Evolutionary conservation across 306 rosid species (phyloP), one percentile per base, ranked within the genome.

Genomic region (Macrotyloma uniflorum): DNA sequence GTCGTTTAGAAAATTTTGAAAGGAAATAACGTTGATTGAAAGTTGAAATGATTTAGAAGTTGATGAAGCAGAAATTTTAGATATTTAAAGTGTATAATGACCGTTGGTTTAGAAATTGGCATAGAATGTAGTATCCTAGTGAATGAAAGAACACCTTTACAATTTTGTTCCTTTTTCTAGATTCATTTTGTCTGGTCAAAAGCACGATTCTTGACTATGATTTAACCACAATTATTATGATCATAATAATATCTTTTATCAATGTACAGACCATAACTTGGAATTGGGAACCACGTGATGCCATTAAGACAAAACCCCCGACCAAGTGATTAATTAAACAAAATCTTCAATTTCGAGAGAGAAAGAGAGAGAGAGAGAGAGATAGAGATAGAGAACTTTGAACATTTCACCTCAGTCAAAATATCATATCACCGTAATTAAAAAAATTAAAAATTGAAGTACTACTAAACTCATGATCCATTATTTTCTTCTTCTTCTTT

Each of bases 211-310:
- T 54, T 74, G 81, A 79, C 83, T 23, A 72, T 72, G 54, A 78
- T 68, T 76, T 74, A 54, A 79, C 55, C 67, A 74, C 59, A 70
- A 75, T 50, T 81, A 82, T 71, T 59, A 75, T 70, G 54, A 47
- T 15, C 16, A 66, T 70, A 47, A 26, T 54, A 55, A 65, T 10
- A 4, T 30, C 11, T 6, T 30, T 49, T 71, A 45, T 32, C 67
- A 83, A 79, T 71, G 74, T 72, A 76, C 90, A 87, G 78, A 79
- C 93, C 85, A 96, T 80, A 76, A 88, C 98, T 93, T 79, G 96
- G 99, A 96, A 91, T 83, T 93, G 88, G 96, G 88, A 95, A 86
- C 86, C 99, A 95, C 97, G 97, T 95, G 99, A 91, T 84, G 85
- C 89, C 97, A 87, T 91, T 88, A 85, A 91, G 97, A 93, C 96